A percentile compares a stretch with the other conserved stretches of the same genome.
phyloP scores from a whole-genome alignment of 768 basidiomycete genomes.

The Suillus bovinus region DNA sequence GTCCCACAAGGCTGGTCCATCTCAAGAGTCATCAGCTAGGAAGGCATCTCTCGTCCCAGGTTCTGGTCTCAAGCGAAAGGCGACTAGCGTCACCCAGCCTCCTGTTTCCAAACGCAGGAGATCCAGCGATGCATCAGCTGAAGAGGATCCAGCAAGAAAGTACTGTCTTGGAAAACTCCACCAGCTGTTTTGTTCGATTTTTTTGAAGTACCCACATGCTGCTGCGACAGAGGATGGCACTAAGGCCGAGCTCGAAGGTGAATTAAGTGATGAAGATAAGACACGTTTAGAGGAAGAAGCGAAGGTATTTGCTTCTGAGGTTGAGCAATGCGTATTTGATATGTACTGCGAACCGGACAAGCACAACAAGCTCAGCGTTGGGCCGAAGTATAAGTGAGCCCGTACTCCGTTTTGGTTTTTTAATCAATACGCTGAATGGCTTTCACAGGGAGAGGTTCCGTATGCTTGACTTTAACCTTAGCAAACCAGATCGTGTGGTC shows the following conservation, averaged over 20 bases:
- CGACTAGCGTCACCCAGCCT: conserved; percentile 35
- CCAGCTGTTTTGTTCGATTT: conserved; percentile 70
- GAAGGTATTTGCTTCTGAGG: conserved; percentile 62
- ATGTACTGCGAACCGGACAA: conserved; percentile 80
- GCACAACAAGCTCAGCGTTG: conserved; percentile 58
- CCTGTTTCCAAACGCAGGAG: conserved; percentile 50
- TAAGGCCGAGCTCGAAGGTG: conserved; percentile 48
- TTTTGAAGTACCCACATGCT: conserved; percentile 66
- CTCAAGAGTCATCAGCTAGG: conserved; percentile 20
- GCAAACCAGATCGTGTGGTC: conserved; percentile 73
- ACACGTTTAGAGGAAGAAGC: conserved; percentile 55
- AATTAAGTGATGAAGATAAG: conserved; percentile 62
- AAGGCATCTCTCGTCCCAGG: conserved; percentile 22
- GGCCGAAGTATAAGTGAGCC: conserved; percentile 78
- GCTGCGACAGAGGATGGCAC: conserved; percentile 30
- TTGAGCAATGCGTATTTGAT: conserved; percentile 78
- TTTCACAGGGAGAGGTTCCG: conserved; percentile 80
- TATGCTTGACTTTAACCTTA: conserved; percentile 86
- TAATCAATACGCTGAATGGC: conserved; percentile 12
- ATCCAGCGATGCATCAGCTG: conserved; percentile 39
- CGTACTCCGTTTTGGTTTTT: conserved; percentile 12
- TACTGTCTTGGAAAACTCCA: conserved; percentile 79
- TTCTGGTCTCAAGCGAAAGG: conserved; percentile 55
- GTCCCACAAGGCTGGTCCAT: conserved; percentile 20
- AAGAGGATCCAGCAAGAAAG: conserved; percentile 74